Conservation (phyloP, 352 stramenopile genomes). For the Phytophthora brassicae region DNA sequence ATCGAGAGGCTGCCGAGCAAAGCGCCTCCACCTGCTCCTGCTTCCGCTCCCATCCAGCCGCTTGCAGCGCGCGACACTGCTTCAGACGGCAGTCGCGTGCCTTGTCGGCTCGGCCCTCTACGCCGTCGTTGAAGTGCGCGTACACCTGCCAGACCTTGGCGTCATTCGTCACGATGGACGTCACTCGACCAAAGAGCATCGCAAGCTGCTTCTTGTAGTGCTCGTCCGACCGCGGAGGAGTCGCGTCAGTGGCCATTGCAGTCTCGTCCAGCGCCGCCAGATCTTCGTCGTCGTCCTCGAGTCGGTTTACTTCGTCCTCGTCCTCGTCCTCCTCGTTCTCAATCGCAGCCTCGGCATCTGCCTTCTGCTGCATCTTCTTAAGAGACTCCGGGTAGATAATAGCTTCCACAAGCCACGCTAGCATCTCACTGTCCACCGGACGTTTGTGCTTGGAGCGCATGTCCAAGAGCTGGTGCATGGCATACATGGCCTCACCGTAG, state of each 20-base stretch:
- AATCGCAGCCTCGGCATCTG: conserved; percentile 27
- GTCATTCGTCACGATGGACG: conserved; percentile 76
- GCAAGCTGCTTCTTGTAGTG: conserved; percentile 78
- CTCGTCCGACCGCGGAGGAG: conserved; percentile 51
- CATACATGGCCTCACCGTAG: conserved; percentile 84
- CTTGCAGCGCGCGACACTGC: conserved; percentile 71
- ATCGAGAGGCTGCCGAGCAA: conserved; percentile 49
- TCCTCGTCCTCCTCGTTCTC: conserved; percentile 30
- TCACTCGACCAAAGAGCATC: conserved; percentile 77
- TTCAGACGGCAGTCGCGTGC: conserved; percentile 80
- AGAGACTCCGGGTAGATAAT: conserved; percentile 69
- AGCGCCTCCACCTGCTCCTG: conserved; percentile 57
- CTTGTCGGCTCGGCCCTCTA: conserved; percentile 59
- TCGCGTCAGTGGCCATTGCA: conserved; percentile 42
- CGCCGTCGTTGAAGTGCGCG: conserved; percentile 75
- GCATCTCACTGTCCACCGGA: conserved; percentile 69
- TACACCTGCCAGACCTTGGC: conserved; percentile 84
- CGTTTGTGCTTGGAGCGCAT: conserved; percentile 83
- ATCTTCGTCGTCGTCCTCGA: conserved; percentile 48
- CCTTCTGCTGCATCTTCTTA: conserved; percentile 43
- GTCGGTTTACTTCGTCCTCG: conserved; percentile 26
- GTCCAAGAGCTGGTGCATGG: conserved; percentile 80
- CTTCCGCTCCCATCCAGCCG: conserved; percentile 71
- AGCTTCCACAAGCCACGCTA: conserved; percentile 80
- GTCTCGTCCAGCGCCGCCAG: conserved; percentile 54